Base-by-base conservation (phyloP, 164 flowering plant genomes). In the Cinnamomum micranthum region DNA sequence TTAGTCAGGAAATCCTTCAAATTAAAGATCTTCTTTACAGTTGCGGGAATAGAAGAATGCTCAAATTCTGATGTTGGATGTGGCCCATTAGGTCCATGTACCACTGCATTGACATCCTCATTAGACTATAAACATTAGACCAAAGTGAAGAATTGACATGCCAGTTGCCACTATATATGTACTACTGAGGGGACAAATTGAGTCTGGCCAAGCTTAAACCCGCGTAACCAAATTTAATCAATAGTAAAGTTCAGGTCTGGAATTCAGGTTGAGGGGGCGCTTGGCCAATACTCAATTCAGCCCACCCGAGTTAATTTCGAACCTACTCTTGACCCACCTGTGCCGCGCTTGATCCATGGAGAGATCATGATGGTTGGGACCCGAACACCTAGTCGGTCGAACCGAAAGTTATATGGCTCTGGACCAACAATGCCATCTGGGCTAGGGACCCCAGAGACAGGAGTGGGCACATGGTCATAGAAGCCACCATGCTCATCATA, bases 1-100 rank as follows among this genome's bases (percentile, higher is more conserved):
- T 90, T 89, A 1, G 94, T 94, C 17, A 91, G 80, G 68, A 92
- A 92, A 6, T 85, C 78, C 47, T 87, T 86, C 24, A 92, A 80
- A 74, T 88, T 82, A 79, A 91, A 92, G 7, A 94, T 83, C 87
- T 90, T 92, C 77, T 94, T 92, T 10, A 94, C 86, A 3, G 97
- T 94, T 28, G 97, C 97, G 17, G 97, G 84, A 58, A 94, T 92
- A 20, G 98, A 94, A 1, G 97, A 94, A 81, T 94, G 98, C 81
- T 92, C 97, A 69, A 80, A 92, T 75, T 90, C 83, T 4, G 97
- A 92, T 2, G 92, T 78, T 0, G 92, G 87, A 73, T 82, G 71
- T 67, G 98, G 98, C 70, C 98, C 97, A 14, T 84, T 69, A 15
- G 98, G 92, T 70, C 84, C 81, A 74, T 94, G 98, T 68, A 94